Evolutionary conservation across 2,329 filamentous ascomycete species (phyloP).

Genomic region (Fusarium dlaminii): DNA sequence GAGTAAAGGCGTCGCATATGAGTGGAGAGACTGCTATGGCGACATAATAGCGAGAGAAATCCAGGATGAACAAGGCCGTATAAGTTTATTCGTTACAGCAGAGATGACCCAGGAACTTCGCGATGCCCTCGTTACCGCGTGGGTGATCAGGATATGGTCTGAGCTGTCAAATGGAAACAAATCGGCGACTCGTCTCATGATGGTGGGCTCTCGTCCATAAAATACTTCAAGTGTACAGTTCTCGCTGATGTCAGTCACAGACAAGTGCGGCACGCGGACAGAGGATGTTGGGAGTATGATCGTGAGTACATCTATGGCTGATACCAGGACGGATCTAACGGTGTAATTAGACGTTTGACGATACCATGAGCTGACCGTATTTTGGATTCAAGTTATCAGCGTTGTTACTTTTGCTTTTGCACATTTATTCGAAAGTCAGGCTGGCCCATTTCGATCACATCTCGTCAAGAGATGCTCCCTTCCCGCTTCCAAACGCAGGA

Average conservation of each 20-base stretch:
- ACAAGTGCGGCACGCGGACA: slow-evolving; percentile 18
- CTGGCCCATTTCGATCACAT: not conserved
- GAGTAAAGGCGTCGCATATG: slow-evolving; percentile 41
- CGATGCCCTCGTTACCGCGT: slow-evolving; percentile 49
- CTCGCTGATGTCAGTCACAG: slow-evolving; percentile 23
- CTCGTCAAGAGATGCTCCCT: not conserved
- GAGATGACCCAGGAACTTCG: slow-evolving; percentile 43
- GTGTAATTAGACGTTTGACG: not conserved
- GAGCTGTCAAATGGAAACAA: slow-evolving; percentile 48
- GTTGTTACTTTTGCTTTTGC: not conserved
- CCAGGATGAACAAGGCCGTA: slow-evolving; percentile 34
- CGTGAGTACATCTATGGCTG: not conserved
- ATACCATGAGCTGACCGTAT: not conserved
- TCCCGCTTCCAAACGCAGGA: not conserved
- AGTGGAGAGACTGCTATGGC: slow-evolving; percentile 46
- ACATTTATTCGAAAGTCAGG: not conserved
- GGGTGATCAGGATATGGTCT: slow-evolving; percentile 50
- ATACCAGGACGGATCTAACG: not conserved
- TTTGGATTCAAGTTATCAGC: not conserved
- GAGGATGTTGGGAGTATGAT: slow-evolving; percentile 4
- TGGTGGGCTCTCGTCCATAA: slow-evolving; percentile 14
- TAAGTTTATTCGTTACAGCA: slow-evolving; percentile 46
- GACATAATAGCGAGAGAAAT: slow-evolving; percentile 48
- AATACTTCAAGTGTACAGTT: not conserved
- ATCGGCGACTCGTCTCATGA: slow-evolving; percentile 22